Evolutionary conservation across 495 filamentous ascomycete species (phyloP).

Genomic region (Penicillium verhagenii): DNA sequence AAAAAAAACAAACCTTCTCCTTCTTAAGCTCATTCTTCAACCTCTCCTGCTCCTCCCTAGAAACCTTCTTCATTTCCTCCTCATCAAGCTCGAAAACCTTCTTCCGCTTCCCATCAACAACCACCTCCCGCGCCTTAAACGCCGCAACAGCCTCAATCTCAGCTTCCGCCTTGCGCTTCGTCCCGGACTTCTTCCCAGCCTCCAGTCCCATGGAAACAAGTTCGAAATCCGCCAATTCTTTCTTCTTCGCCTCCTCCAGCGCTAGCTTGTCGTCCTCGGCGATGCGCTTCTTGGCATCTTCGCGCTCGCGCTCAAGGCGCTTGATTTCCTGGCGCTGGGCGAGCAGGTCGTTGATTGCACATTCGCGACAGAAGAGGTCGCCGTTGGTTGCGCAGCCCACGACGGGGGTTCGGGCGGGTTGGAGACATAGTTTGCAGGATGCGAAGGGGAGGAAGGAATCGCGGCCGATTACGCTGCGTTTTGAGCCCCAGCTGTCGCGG

Average conservation of each 20-base stretch:
- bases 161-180: constrained; percentile 33
- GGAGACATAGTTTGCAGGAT: constrained; percentile 85
- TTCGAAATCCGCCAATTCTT: constrained; percentile 41
- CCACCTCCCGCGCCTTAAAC: constrained; percentile 63
- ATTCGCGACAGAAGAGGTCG: constrained; percentile 96
- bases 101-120: constrained; percentile 51
- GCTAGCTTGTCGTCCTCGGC: constrained; percentile 41
- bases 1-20: constrained; percentile 60
- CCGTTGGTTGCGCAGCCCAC: constrained; percentile 73
- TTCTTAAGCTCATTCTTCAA: constrained; percentile 65
- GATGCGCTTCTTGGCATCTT: constrained; percentile 45
- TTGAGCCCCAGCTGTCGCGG: constrained; percentile 75
- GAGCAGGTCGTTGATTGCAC: constrained; percentile 85
- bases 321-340: constrained; percentile 93
- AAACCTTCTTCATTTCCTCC: constrained; percentile 71
- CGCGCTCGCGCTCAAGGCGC: constrained; percentile 66
- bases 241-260: constrained; percentile 32
- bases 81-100: constrained; percentile 75
- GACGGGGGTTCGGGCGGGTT: constrained; percentile 79
- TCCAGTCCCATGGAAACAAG: constrained; percentile 45
- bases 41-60: constrained; percentile 65
- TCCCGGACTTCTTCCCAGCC: constrained; percentile 14
- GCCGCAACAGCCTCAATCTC: constrained; percentile 27
- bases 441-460: constrained; percentile 94
- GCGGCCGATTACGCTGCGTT: constrained; percentile 79